Evolutionary conservation across 1,284 basidiomycete species (phyloP), one percentile per base, ranked within the genome.

Genomic region (Cutaneotrichosporon sp.): DNA sequence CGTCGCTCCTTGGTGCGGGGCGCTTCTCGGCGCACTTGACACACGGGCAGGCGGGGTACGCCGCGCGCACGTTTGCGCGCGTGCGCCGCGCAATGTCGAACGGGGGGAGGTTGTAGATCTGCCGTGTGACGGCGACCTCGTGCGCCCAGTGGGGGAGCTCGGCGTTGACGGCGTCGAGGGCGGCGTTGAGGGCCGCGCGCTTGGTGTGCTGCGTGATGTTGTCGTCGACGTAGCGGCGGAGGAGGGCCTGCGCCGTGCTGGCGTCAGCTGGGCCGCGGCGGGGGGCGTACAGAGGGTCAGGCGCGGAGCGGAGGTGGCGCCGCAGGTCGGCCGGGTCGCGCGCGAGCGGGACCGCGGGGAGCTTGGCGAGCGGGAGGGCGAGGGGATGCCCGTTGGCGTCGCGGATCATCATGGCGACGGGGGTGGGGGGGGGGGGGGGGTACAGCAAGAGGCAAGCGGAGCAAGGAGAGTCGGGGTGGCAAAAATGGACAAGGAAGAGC

Each of bases 71-170:
- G 18, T 42, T 42, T 2, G 38, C 38, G 38, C 38, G 34, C 16
- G 46, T 36, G 18, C 51, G 33, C 6, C 34, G 6, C n/a, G 5
- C 7, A 11, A 38, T 18, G 34, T 53, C 51, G 22, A 24, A 53
- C 3, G 51, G 51, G 13, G 51, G 33, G 5, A 53, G 51, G 34
- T 38, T 34, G 34, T 53, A 53, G 33, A 38, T 33, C 24, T 25
- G 51, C 14, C 34, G 34, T 22, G 51, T 38, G n/a, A 25, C 34
- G 11, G 4, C 5, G 22, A 53, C 51, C 8, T 25, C 22, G 34
- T 38, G 22, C 10, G 22, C 33, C 14, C 7, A 53, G 3, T 25
- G 13, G 2, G 51, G 51, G 22, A 53, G 27, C 51, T 52, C 38
- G 3, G 3, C 1, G 18, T 1, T 3, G 34, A 13, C 34, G 1